A percentile compares a stretch with the other conserved stretches of the same genome.
These are phyloP conservation scores for Penicillium crystallinum DNA, from an alignment of 495 filamentous ascomycete genomes.

Conservation along the genomic window DNA sequence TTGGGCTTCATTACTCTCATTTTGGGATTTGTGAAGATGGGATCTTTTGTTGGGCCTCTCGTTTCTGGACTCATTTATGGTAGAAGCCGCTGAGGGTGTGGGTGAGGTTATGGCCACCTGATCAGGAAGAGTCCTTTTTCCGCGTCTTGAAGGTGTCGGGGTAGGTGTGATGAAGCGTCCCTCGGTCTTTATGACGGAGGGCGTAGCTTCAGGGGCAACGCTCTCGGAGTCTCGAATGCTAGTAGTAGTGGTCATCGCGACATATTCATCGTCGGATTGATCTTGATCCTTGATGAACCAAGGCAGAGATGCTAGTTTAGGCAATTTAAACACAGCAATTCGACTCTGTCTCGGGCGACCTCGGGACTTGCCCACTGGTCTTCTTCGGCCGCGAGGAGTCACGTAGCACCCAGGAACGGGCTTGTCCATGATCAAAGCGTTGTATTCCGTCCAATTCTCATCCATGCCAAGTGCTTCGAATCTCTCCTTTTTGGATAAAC, in stretches of 20 bases:
- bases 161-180: neutral
- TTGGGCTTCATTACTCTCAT: neutral
- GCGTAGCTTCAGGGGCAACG: neutral
- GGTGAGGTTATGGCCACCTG: neutral
- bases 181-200: neutral
- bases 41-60: neutral
- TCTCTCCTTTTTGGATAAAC: slow-evolving; percentile 34
- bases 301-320: slow-evolving; percentile 29
- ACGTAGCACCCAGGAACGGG: slow-evolving; percentile 47
- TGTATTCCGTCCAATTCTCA: slow-evolving; percentile 43
- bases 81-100: neutral
- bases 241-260: neutral
- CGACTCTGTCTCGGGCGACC: slow-evolving; percentile 48
- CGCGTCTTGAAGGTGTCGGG: neutral
- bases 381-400: slow-evolving; percentile 42
- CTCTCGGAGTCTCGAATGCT: neutral
- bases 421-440: slow-evolving; percentile 34
- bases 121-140: neutral
- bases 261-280: slow-evolving; percentile 4
- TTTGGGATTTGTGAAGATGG: neutral
- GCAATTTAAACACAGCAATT: slow-evolving; percentile 49
- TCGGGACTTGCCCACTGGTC: slow-evolving; percentile 38
- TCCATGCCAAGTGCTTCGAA: slow-evolving; percentile 41
- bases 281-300: slow-evolving; percentile 28
- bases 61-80: neutral